Percentiles rank a stretch among this genome's conserved stretches.
phyloP scores from a whole-genome alignment of 1,284 basidiomycete species.

The Exobasidium cylindrosporum region DNA sequence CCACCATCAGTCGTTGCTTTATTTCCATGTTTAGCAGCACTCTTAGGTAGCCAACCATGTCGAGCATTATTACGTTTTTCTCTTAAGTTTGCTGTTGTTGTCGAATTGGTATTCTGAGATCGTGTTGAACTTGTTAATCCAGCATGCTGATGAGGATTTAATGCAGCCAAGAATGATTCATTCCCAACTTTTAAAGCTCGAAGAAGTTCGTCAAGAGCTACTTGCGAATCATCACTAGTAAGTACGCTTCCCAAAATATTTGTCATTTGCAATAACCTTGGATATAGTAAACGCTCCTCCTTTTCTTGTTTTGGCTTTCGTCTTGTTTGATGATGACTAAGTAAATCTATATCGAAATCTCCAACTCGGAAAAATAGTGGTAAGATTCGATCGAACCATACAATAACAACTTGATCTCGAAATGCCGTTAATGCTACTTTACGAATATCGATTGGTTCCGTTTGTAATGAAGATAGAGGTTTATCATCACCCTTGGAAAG shows the following conservation, averaged over 20 bases:
- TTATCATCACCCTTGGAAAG: constrained; percentile 21
- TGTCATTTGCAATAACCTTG: constrained; percentile 48
- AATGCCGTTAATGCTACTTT: constrained; percentile 74
- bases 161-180: constrained; percentile 1
- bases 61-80: constrained; percentile 9
- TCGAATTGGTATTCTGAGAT: background rate
- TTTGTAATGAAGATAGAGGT: constrained; percentile 6
- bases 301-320: background rate
- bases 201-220: constrained; percentile 48
- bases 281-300: constrained; percentile 14
- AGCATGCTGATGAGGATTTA: constrained; percentile 26
- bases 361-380: constrained; percentile 29
- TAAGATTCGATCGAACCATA: constrained; percentile 41
- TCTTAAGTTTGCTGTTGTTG: background rate
- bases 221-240: constrained; percentile 50
- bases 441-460: constrained; percentile 69
- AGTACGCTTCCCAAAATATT: constrained; percentile 46
- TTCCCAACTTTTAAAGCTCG: constrained; percentile 34
- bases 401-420: constrained; percentile 62
- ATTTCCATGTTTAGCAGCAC: constrained; percentile 34
- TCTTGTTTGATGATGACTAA: background rate
- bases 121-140: background rate
- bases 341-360: constrained; percentile 21
- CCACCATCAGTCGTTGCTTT: background rate
- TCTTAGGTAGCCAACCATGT: constrained; percentile 40